Evolutionary conservation across 768 basidiomycete genomes (phyloP), one percentile per base, ranked within the genome.

Genomic region (Russula brevipes): DNA sequence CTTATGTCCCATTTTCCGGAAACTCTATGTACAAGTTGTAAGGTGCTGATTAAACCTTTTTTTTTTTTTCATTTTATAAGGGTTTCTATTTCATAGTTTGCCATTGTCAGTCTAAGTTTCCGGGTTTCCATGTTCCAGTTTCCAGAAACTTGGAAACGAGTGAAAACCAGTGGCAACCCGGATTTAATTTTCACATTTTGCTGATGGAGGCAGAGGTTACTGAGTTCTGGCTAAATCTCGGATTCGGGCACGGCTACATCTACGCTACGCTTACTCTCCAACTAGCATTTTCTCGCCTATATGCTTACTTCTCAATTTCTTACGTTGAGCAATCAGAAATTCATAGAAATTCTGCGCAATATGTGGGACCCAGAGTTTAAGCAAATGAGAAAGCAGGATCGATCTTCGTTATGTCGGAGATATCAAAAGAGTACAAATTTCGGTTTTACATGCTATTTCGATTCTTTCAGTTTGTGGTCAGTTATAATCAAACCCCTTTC

Each of bases 161-260:
- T 24, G 24, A 24, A 24, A 24, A 24, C 24, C 24, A 24, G 24
- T 24, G 24, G 24, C 1, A 24, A 24, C 24, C 24, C 24, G 24
- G 24, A 24, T 24, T 24, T 24, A 24, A 24, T 24, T 24, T 24
- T 24, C 24, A 24, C 24, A 24, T 24, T 24, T 24, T 24, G 24
- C 24, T 24, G 24, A 24, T 24, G 24, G 69, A 42, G 69, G 69
- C 11, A 54, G 69, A 61, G 59, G 62, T 17, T 57, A 52, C 41
- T 64, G 53, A 63, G 24, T 30, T 47, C 11, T 41, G 24, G 42
- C 11, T 14, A 14, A 5, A 10, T 19, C 44, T 44, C 31, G 14
- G 49, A 36, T 33, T 57, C 9, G 19, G 14, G 30, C 10, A 39
- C 24, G 19, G 38, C 30, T 24, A 41, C 17, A 35, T 31, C 45